These are phyloP conservation scores for Didymella keratinophila DNA, from an alignment of 2,329 filamentous ascomycete genomes.

Conservation along the genomic window DNA sequence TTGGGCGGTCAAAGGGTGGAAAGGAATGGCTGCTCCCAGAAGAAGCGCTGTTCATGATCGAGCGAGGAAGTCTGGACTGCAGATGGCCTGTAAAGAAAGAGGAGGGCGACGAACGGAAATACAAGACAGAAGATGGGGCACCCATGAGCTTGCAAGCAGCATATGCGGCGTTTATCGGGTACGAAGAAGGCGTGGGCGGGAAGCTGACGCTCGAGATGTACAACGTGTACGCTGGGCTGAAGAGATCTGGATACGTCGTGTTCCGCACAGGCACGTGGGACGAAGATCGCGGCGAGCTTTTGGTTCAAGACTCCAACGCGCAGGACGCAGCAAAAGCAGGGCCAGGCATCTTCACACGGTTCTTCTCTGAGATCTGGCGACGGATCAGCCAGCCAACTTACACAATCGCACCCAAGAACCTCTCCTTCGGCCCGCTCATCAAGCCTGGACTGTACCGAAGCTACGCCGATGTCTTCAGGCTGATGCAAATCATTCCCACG, in stretches of 20 bases:
- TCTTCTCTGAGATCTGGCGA: constrained; percentile 49
- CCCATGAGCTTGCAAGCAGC: constrained; percentile 91
- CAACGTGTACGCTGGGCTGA: constrained; percentile 86
- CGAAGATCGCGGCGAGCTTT: constrained; percentile 35
- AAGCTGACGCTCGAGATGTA: constrained; percentile 78
- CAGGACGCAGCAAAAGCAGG: constrained; percentile 18
- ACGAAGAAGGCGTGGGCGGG: constrained; percentile 61
- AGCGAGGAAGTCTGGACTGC: constrained; percentile 85
- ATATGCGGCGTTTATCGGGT: constrained; percentile 82
- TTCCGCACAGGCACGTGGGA: constrained; percentile 69
- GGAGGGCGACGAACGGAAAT: constrained; percentile 36
- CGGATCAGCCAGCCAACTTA: constrained; percentile 36
- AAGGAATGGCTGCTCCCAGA: constrained; percentile 87
- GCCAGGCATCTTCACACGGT: constrained; percentile 40
- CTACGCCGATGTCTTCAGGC: constrained; percentile 74
- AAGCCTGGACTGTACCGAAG: constrained; percentile 62
- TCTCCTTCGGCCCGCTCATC: constrained; percentile 59
- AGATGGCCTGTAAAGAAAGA: constrained; percentile 71
- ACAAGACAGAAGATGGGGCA: constrained; percentile 64
- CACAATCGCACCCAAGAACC: constrained; percentile 25
- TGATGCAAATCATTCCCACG: constrained; percentile 75
- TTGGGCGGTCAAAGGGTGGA: constrained; percentile 65
- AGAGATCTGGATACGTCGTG: constrained; percentile 82
- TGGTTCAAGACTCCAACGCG: constrained; percentile 15
- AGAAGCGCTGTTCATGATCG: constrained; percentile 87